phyloP scores from a whole-genome alignment of 768 basidiomycete species.

The Candolleomyces efflorescens region DNA sequence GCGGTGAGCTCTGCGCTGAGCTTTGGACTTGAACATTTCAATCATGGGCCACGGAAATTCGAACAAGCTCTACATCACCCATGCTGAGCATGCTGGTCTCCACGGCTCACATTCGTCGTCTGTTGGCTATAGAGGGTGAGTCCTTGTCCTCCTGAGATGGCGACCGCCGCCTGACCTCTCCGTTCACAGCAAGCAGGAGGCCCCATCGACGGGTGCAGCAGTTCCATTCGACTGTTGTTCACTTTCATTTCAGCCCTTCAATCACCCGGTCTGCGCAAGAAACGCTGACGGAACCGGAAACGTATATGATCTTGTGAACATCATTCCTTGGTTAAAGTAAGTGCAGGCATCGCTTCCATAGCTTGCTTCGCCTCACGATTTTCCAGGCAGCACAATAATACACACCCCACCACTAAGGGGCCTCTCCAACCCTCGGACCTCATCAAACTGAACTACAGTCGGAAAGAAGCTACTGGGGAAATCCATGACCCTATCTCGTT shows the following conservation, averaged over 20 bases:
- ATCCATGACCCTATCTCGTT: constrained; percentile 96
- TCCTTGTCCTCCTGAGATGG: constrained; percentile 11
- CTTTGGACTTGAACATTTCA: constrained; percentile 8
- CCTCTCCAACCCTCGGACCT: constrained; percentile 68
- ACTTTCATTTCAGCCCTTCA: constrained; percentile 86
- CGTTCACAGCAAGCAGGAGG: constrained; percentile 56
- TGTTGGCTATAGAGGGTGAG: constrained; percentile 65
- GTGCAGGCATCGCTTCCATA: constrained; percentile 20
- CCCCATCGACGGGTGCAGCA: constrained; percentile 54
- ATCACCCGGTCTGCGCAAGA: constrained; percentile 82
- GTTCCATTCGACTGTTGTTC: constrained; percentile 92
- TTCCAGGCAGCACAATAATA: constrained; percentile 74
- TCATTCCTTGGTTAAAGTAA: constrained; percentile 92
- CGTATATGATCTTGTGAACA: constrained; percentile 89
- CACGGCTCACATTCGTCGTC: constrained; percentile 82
- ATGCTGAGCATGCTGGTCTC: constrained; percentile 79
- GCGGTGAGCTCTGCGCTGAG: constrained; percentile 2
- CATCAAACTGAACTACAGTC: constrained; percentile 74
- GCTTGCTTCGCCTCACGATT: constrained; percentile 10
- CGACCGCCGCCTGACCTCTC: constrained; percentile 6
- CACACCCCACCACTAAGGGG: constrained; percentile 72
- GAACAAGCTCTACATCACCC: constrained; percentile 85
- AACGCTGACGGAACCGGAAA: constrained; percentile 75
- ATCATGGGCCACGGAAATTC: constrained; percentile 85
- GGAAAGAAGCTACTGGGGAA: constrained; percentile 80